A percentile compares a stretch with the other conserved stretches of the same genome.
Conservation (phyloP, 306 rosid genomes). For the Ormosia semicastrata region DNA sequence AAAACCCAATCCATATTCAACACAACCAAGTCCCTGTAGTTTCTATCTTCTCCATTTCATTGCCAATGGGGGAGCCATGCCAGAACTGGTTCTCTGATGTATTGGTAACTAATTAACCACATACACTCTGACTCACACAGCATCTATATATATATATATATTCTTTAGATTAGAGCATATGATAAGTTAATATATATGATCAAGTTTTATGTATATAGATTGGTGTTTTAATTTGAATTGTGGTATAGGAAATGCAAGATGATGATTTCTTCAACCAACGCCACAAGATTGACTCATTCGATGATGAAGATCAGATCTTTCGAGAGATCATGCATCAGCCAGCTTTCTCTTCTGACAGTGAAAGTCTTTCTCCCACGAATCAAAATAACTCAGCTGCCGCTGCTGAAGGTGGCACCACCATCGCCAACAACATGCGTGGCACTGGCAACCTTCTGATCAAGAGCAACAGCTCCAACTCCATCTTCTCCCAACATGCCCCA, state of each 20-base stretch:
- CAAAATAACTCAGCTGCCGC: not conserved
- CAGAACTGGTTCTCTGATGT: conserved; percentile 28
- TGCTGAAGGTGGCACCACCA: not conserved
- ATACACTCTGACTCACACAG: not conserved
- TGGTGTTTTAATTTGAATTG: not conserved
- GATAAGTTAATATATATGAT: not conserved
- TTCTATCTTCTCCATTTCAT: not conserved
- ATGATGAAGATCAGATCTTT: conserved; percentile 12
- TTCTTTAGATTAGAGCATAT: not conserved
- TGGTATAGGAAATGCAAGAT: conserved; percentile 13
- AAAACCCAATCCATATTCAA: not conserved
- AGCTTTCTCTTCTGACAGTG: conserved; percentile 22
- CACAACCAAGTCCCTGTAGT: not conserved
- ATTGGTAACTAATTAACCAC: not conserved
- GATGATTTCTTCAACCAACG: conserved; percentile 17
- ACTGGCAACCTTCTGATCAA: not conserved
- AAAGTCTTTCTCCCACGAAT: conserved; percentile 4
- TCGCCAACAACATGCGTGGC: not conserved
- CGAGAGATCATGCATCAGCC: conserved; percentile 24
- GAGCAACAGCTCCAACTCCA: not conserved
- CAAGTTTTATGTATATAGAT: not conserved
- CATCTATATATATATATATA: not conserved
- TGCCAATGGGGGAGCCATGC: conserved; percentile 28
- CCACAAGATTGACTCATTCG: conserved; percentile 1
- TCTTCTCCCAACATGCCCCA: conserved; percentile 1